phyloP scores from a whole-genome alignment of 2,329 filamentous ascomycete genomes.

The Geoglossum cookeanum region DNA sequence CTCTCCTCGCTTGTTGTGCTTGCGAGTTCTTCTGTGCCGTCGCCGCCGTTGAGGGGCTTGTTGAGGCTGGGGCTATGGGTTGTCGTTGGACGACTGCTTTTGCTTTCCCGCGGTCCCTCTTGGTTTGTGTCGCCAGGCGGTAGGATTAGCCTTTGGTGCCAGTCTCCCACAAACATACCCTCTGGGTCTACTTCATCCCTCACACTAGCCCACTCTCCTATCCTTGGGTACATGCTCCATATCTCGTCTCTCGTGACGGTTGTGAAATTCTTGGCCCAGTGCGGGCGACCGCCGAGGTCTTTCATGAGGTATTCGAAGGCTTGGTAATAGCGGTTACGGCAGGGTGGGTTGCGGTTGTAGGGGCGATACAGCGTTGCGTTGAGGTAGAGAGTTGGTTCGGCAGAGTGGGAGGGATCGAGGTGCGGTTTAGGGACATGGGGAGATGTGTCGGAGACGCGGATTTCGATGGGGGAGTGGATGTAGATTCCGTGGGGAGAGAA shows the following conservation, averaged over 20 bases:
- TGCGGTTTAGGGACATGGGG: slow-evolving; percentile 18
- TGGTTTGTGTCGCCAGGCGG: background rate
- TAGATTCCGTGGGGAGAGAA: slow-evolving; percentile 63
- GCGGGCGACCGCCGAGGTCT: slow-evolving; percentile 61
- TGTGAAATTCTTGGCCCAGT: slow-evolving; percentile 87
- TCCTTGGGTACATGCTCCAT: slow-evolving; percentile 44
- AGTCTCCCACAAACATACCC: slow-evolving; percentile 78
- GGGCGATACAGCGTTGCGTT: slow-evolving; percentile 82
- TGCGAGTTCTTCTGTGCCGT: background rate
- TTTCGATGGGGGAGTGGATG: slow-evolving; percentile 80
- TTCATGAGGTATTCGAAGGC: slow-evolving; percentile 85
- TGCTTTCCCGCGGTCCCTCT: background rate
- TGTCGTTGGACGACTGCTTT: background rate
- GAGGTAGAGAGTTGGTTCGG: slow-evolving; percentile 64
- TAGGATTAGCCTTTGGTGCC: slow-evolving; percentile 57
- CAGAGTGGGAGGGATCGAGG: slow-evolving; percentile 50
- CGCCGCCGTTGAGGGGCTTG: background rate
- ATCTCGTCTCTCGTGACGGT: slow-evolving; percentile 38
- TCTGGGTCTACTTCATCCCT: slow-evolving; percentile 55
- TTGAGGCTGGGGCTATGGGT: background rate
- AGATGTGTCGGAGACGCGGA: slow-evolving; percentile 61
- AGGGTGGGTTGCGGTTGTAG: slow-evolving; percentile 60
- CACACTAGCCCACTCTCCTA: slow-evolving; percentile 47
- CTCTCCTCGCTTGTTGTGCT: slow-evolving; percentile 2
- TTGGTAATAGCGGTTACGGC: slow-evolving; percentile 59